Evolutionary conservation across 371 early-diverging fungal genomes (phyloP).

Genomic region (Mucor velutinosus): DNA sequence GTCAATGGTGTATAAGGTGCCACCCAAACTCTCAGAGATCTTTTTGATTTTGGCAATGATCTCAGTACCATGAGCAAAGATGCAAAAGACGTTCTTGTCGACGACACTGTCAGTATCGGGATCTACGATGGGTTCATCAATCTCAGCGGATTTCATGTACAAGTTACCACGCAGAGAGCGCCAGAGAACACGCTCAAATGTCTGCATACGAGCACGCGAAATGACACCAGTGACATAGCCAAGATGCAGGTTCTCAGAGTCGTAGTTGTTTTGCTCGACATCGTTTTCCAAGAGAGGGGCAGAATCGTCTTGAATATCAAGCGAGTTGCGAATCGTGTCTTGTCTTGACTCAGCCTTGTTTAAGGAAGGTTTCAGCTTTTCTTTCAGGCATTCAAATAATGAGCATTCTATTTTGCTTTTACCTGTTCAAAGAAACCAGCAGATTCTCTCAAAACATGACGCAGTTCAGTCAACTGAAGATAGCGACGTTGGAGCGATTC

Average conservation of each 20-base stretch:
- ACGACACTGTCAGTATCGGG: conserved; percentile 82
- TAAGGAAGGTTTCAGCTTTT: background rate
- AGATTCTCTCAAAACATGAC: conserved; percentile 88
- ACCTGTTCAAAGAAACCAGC: conserved; percentile 77
- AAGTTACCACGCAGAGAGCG: conserved; percentile 97
- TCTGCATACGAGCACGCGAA: conserved; percentile 76
- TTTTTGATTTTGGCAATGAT: conserved; percentile 89
- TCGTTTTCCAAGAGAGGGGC: conserved; percentile 60
- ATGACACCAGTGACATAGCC: conserved; percentile 94
- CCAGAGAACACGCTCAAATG: conserved; percentile 96
- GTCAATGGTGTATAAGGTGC: conserved; percentile 90
- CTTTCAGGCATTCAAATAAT: background rate
- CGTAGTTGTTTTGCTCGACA: conserved; percentile 51
- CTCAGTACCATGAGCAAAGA: conserved; percentile 95
- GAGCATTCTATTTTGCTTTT: background rate
- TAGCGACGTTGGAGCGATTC: conserved; percentile 80
- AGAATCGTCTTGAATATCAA: conserved; percentile 57
- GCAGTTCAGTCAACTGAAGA: conserved; percentile 86
- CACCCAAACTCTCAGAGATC: conserved; percentile 94
- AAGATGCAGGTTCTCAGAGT: conserved; percentile 38
- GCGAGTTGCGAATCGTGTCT: conserved; percentile 49
- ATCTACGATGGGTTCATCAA: conserved; percentile 89
- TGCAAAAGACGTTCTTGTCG: conserved; percentile 94
- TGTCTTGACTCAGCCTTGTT: conserved; percentile 54
- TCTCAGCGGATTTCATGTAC: conserved; percentile 95